Evolutionary conservation across 192 early-diverging fungal species (phyloP).

Genomic region (Entomortierella beljakovae): DNA sequence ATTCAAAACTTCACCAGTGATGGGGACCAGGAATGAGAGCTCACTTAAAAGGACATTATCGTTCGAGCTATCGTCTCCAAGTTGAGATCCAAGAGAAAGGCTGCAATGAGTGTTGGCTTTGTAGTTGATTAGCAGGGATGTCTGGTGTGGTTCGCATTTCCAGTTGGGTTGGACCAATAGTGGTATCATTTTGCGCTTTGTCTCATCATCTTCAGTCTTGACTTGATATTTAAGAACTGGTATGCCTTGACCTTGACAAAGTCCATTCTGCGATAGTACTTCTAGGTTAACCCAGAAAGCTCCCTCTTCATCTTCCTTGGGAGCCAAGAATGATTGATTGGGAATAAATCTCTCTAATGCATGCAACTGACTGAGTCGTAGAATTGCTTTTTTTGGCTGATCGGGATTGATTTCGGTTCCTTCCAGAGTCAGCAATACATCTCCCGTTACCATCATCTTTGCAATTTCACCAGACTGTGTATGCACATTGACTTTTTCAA

Average conservation of each 20-base stretch:
- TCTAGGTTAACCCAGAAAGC: slow-evolving; percentile 55
- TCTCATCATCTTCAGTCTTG: slow-evolving; percentile 28
- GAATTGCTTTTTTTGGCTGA: slow-evolving; percentile 33
- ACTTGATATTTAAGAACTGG: slow-evolving; percentile 58
- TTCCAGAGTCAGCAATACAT: slow-evolving; percentile 55
- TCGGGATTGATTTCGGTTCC: slow-evolving; percentile 8
- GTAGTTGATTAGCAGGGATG: slow-evolving; percentile 61
- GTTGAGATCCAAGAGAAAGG: slow-evolving; percentile 5
- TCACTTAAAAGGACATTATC: slow-evolving; percentile 21
- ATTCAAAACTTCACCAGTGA: slow-evolving; percentile 56
- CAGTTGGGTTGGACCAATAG: slow-evolving; percentile 58
- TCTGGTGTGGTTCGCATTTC: slow-evolving; percentile 65
- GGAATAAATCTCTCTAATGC: slow-evolving; percentile 52
- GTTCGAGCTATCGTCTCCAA: neutral
- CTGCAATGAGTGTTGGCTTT: slow-evolving; percentile 51
- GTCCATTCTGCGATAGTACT: slow-evolving; percentile 31
- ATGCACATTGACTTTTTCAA: slow-evolving; percentile 59
- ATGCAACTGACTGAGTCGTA: slow-evolving; percentile 45
- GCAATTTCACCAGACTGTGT: slow-evolving; percentile 56
- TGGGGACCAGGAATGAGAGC: slow-evolving; percentile 60
- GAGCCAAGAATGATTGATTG: slow-evolving; percentile 48
- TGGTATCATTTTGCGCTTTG: slow-evolving; percentile 34
- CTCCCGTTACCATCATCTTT: slow-evolving; percentile 60
- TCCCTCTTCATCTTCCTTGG: slow-evolving; percentile 32
- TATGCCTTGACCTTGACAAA: slow-evolving; percentile 23